Percentiles rank a stretch among this genome's conserved stretches.
phyloP scores from a whole-genome alignment of 306 rosid species.

The Spatholobus suberectus region DNA sequence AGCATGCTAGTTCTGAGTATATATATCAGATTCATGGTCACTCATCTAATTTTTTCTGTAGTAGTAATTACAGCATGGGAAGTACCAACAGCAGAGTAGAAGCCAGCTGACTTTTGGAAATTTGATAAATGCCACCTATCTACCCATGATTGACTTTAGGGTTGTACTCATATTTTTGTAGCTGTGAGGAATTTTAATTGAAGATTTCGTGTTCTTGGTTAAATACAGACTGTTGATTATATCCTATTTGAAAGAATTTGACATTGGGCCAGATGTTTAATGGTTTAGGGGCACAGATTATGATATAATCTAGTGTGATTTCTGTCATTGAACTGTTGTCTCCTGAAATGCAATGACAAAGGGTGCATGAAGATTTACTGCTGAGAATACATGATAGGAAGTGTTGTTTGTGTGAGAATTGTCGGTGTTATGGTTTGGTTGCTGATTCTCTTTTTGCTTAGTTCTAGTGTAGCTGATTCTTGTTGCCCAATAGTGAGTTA shows the following conservation, averaged over 20 bases:
- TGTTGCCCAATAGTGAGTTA: neutral
- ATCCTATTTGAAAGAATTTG: constrained; percentile 14
- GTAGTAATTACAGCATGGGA: constrained; percentile 51
- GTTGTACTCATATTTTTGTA: constrained; percentile 58
- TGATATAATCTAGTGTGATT: neutral
- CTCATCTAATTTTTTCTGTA: constrained; percentile 60
- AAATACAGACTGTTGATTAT: constrained; percentile 21
- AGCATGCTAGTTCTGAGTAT: constrained; percentile 42
- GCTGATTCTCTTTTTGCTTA: neutral
- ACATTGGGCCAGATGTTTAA: neutral
- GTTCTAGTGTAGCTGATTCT: neutral
- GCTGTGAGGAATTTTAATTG: constrained; percentile 49
- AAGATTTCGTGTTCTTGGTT: constrained; percentile 33
- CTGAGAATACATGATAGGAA: neutral
- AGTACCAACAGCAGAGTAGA: constrained; percentile 55
- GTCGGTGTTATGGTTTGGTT: neutral
- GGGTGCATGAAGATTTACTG: neutral
- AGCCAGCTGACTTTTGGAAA: constrained; percentile 51
- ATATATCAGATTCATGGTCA: constrained; percentile 50
- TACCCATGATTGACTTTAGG: constrained; percentile 52
- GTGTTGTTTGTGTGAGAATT: neutral
- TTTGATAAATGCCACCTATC: constrained; percentile 48
- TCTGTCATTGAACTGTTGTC: constrained; percentile 6
- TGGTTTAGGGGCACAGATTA: constrained; percentile 7
- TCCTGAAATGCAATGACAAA: neutral